Base-by-base conservation (phyloP, 164 flowering plant genomes). In the Chimonanthus salicifolius region DNA sequence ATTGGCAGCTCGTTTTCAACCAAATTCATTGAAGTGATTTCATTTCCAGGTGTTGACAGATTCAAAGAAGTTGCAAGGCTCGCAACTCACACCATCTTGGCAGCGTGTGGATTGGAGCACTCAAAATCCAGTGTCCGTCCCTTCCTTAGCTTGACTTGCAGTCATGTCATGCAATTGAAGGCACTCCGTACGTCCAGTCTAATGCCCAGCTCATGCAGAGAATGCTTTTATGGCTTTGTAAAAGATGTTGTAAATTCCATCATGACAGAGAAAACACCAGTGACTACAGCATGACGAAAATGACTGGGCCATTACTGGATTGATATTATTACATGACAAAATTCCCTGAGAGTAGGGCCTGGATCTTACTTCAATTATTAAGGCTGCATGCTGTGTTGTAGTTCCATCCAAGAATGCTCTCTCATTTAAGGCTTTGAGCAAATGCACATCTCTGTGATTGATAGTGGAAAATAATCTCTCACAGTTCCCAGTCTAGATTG, bases 71-170 rank as follows among this genome's bases (percentile, higher is more conserved):
- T 88, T 44, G 94, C 90, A 8, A 84, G 90, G 76, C 80, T 72
- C 44, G 74, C 94, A 9, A 91, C 97, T 6, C 93, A 90, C 77
- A 81, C 87, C 60, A 80, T 88, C 46, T 68, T 91, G 81, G 92
- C 88, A 48, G 88, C 94, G 8, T 90, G 96, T 83, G 94, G 92
- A 43, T 70, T 92, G 49, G 87, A 87, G 79, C 90, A 81, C 46
- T 75, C 75, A 47, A 85, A 78, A 68, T 73, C 83, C 6, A 78
- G 70, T 49, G 72, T 65, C 20, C 77, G 68, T 8, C 47, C 80
- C 20, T 73, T 77, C 62, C 84, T 84, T 2, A 74, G 50, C 70
- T 72, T 74, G 9, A 69, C 78, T 16, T 92, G 95, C 81, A 51
- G 62, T 62, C 97, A 88, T 80, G 45, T 5, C 10, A 73, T 72